Percentiles rank a stretch among this genome's conserved stretches.
Evolutionary conservation across 768 basidiomycete species (phyloP).

Genomic region (Russula compacta): DNA sequence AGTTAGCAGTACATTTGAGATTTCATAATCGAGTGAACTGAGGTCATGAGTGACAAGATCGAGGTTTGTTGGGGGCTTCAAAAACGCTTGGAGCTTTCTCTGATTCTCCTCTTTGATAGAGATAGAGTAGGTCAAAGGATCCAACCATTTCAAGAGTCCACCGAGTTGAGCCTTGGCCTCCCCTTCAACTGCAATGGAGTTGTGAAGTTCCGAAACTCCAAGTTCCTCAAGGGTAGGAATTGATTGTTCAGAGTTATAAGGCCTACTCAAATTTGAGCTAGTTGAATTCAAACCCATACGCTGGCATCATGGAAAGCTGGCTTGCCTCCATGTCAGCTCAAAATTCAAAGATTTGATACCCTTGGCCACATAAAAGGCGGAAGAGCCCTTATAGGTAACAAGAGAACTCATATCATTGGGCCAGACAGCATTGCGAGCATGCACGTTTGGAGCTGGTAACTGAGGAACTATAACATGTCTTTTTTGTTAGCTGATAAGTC

Average conservation of each 20-base stretch:
- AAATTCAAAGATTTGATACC: constrained; percentile 15
- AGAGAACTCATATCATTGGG: background rate
- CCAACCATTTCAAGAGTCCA: background rate
- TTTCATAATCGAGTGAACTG: background rate
- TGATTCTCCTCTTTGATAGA: constrained; percentile 3
- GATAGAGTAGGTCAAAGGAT: background rate
- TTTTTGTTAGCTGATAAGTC: background rate
- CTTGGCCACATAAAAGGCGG: background rate
- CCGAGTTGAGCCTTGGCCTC: background rate
- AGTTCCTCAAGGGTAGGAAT: constrained; percentile 11
- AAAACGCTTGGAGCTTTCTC: background rate
- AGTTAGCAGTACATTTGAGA: constrained; percentile 6
- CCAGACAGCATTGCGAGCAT: background rate
- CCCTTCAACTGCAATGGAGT: background rate
- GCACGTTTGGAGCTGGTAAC: constrained; percentile 13
- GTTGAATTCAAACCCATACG: background rate
- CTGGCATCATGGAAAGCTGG: background rate
- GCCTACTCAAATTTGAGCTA: background rate
- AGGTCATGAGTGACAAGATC: background rate
- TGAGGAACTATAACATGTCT: constrained; percentile 4
- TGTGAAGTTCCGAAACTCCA: background rate
- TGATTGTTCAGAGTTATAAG: constrained; percentile 6
- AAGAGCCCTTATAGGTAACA: background rate
- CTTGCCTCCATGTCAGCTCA: constrained; percentile 17
- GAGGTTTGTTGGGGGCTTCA: background rate